Percentiles rank a stretch among this genome's conserved stretches.
phyloP scores from a whole-genome alignment of 768 basidiomycete species.

The Exidia glandulosa region DNA sequence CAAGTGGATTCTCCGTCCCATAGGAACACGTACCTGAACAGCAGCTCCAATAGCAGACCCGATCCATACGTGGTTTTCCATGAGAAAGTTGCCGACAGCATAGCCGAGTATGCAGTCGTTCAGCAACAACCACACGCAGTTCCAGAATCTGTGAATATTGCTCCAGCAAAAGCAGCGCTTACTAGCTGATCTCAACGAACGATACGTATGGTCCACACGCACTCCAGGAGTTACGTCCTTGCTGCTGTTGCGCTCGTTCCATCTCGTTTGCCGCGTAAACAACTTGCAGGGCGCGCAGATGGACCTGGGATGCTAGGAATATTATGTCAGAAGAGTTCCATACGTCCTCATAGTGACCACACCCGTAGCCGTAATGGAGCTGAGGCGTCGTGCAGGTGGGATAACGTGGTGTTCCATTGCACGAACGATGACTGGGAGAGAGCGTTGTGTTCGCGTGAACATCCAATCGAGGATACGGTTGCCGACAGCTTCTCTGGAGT shows the following conservation, averaged over 20 bases:
- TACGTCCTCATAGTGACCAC: neutral
- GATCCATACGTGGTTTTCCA: slow-evolving; percentile 47
- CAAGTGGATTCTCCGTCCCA: slow-evolving; percentile 2
- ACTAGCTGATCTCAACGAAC: neutral
- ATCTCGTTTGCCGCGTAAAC: neutral
- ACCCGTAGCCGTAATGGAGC: neutral
- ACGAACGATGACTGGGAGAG: neutral
- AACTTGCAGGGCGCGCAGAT: neutral
- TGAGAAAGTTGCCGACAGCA: slow-evolving; percentile 58
- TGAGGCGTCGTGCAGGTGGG: neutral
- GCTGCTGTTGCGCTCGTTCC: neutral
- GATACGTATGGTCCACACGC: neutral
- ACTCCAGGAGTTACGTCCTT: neutral
- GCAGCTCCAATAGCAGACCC: slow-evolving; percentile 30
- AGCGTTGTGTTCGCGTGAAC: neutral
- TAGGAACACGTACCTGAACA: neutral
- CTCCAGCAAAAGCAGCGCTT: neutral
- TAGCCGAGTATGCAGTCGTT: slow-evolving; percentile 85
- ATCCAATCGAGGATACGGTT: neutral
- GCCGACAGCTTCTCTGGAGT: neutral
- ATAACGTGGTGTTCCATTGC: neutral
- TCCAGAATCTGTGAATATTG: slow-evolving; percentile 61
- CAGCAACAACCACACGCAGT: slow-evolving; percentile 79
- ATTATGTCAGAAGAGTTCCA: neutral
- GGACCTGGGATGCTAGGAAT: neutral